Evolutionary conservation across 2,329 filamentous ascomycete species (phyloP), one percentile per base, ranked within the genome.

Genomic region (Cladophialophora chaetospira): DNA sequence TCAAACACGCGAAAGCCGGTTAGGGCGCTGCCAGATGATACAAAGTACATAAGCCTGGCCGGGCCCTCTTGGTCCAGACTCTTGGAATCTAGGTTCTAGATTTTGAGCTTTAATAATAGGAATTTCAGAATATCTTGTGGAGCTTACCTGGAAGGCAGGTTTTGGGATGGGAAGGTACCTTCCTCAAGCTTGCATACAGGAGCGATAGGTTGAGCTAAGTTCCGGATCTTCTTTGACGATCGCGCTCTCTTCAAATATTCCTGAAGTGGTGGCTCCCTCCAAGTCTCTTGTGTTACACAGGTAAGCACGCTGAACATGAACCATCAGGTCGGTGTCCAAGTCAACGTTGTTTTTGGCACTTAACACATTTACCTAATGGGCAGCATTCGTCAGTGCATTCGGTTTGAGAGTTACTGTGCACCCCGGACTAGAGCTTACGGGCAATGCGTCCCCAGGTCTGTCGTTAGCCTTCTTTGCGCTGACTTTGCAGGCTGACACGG

Each of bases 11-110:
- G 17, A 17, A 26, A 6, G 23, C 36, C 9, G 35, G 23, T 23
- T 42, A 21, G 25, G 42, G 13, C 26, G 48, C 35, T 19, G 48
- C 9, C 36, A n/a, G 19, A 33, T 26, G 46, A 9, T 49, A 13
- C 35, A 4, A 42, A 25, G 35, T 51, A 51, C 46, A 51, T 51
- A 51, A 51, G 36, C 28, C 29, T 28, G 10, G 29, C 51, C 29
- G 29, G 29, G 29, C 29, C 21, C 51, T 31, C 31, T 23, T 51
- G 36, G 25, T 11, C 42, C 15, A 23, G 17, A 21, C n/a, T 26
- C 21, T 31, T 28, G 6, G 11, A 28, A 36, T 43, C 33, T 21
- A 40, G 9, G 25, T 10, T 50, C 33, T 5, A 40, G 21, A 29
- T 25, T 50, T n/a, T n/a, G n/a, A n/a, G n/a, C n/a, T n/a, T n/a